phyloP scores from a whole-genome alignment of 2,329 filamentous ascomycete genomes.

The Aureobasidium sp. region DNA sequence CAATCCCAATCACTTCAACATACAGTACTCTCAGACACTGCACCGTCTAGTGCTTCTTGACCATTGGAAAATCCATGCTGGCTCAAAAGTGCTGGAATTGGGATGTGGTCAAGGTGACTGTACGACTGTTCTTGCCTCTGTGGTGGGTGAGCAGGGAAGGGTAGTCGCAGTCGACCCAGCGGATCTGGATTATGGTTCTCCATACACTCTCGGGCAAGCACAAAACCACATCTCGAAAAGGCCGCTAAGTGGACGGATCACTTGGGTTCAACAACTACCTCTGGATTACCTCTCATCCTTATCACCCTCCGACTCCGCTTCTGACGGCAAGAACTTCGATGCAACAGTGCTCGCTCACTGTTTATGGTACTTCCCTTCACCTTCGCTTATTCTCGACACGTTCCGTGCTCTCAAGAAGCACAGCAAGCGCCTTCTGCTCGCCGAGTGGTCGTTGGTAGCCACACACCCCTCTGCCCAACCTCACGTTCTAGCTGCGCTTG shows the following conservation, averaged over 20 bases:
- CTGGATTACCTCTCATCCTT: conserved; percentile 29
- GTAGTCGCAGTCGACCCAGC: conserved; percentile 49
- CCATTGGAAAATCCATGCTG: background rate
- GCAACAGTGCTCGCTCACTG: conserved; percentile 43
- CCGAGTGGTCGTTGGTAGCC: conserved; percentile 41
- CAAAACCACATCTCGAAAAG: conserved; percentile 38
- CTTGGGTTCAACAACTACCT: conserved; percentile 36
- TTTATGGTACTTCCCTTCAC: conserved; percentile 47
- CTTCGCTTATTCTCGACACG: conserved; percentile 29
- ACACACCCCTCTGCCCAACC: conserved; percentile 33
- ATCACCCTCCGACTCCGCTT: background rate
- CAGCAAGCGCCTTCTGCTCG: conserved; percentile 33
- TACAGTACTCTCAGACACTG: background rate
- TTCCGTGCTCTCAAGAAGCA: conserved; percentile 30
- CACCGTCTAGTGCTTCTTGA: background rate
- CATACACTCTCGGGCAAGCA: conserved; percentile 43
- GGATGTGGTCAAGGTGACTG: conserved; percentile 54
- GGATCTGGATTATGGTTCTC: conserved; percentile 40
- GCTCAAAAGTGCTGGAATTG: conserved; percentile 39
- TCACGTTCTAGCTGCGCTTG: conserved; percentile 46
- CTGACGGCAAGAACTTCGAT: conserved; percentile 29
- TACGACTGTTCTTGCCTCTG: conserved; percentile 46
- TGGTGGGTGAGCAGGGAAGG: conserved; percentile 36
- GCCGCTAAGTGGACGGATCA: conserved; percentile 35
- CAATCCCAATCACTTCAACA: background rate